These are phyloP conservation scores for Nicotiana paniculata DNA, from an alignment of 257 asterid species.

Conservation along the genomic window DNA sequence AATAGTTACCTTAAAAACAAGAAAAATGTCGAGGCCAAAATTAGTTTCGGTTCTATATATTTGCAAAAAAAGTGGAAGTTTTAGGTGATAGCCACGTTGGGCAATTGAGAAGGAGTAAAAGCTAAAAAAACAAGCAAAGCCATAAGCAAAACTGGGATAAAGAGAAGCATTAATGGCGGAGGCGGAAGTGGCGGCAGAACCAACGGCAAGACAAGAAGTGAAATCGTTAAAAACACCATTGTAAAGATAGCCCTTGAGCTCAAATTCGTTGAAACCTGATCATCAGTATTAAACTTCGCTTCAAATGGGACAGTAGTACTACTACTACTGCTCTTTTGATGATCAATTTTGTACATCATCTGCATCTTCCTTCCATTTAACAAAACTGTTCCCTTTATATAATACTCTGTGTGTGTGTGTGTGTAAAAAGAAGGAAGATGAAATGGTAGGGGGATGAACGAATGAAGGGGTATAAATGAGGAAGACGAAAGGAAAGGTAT, in stretches of 20 bases:
- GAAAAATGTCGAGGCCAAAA: not conserved
- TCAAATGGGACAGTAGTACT: not conserved
- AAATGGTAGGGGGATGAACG: not conserved
- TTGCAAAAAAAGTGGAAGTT: too few relatives aligned
- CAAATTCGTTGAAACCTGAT: not conserved
- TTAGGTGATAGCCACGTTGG: slow-evolving; percentile 15
- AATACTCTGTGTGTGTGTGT: not conserved
- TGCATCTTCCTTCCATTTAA: slow-evolving; percentile 3
- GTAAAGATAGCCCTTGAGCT: slow-evolving; percentile 4
- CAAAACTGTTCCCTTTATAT: not conserved
- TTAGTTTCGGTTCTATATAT: not conserved
- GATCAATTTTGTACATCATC: slow-evolving; percentile 23
- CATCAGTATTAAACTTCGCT: not conserved
- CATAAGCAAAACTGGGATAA: slow-evolving; percentile 55
- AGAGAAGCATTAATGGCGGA: slow-evolving; percentile 45
- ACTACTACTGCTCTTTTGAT: not conserved
- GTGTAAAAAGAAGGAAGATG: not conserved
- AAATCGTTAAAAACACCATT: slow-evolving; percentile 30
- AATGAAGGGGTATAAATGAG: not conserved
- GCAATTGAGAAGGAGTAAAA: slow-evolving; percentile 31
- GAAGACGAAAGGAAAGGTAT: not conserved
- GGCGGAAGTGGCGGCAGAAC: slow-evolving; percentile 72
- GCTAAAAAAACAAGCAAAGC: slow-evolving; percentile 38
- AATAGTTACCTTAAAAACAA: not conserved
- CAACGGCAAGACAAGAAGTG: slow-evolving; percentile 36